These are phyloP conservation scores for Malus hybrid DNA, from an alignment of 331 rosid species.

Conservation along the genomic window DNA sequence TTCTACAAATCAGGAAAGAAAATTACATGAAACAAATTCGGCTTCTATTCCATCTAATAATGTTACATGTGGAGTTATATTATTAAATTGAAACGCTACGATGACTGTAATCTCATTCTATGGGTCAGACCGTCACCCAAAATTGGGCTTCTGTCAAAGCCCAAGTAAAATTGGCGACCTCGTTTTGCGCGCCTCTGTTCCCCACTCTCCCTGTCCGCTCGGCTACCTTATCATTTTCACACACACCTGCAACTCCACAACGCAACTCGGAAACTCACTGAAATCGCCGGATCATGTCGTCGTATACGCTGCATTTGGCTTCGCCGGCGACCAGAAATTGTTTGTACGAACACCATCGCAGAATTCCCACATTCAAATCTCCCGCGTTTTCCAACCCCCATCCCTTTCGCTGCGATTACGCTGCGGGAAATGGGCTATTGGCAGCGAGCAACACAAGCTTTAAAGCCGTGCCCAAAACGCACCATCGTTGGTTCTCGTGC, in stretches of 20 bases:
- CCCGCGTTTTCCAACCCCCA: neutral
- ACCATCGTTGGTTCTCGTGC: neutral
- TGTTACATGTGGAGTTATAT: neutral
- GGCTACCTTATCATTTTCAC: neutral
- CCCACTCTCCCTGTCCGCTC: neutral
- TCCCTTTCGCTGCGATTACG: neutral
- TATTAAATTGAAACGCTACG: too few relatives aligned
- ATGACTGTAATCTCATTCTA: too few relatives aligned
- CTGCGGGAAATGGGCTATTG: neutral
- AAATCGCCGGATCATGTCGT: too few relatives aligned
- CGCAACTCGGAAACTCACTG: too few relatives aligned
- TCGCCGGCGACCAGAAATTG: neutral
- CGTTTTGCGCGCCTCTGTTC: neutral
- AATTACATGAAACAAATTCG: neutral
- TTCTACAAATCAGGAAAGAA: too few relatives aligned
- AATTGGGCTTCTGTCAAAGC: neutral
- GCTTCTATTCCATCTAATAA: too few relatives aligned
- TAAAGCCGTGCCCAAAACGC: neutral
- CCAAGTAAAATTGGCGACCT: neutral
- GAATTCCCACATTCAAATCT: neutral
- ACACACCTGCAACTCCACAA: too few relatives aligned
- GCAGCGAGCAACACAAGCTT: neutral
- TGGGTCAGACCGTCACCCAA: too few relatives aligned
- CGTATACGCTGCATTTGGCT: too few relatives aligned
- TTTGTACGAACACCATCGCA: neutral